These are phyloP conservation scores for Craterostigma plantagineum DNA, from an alignment of 257 asterid species.

Conservation along the genomic window DNA sequence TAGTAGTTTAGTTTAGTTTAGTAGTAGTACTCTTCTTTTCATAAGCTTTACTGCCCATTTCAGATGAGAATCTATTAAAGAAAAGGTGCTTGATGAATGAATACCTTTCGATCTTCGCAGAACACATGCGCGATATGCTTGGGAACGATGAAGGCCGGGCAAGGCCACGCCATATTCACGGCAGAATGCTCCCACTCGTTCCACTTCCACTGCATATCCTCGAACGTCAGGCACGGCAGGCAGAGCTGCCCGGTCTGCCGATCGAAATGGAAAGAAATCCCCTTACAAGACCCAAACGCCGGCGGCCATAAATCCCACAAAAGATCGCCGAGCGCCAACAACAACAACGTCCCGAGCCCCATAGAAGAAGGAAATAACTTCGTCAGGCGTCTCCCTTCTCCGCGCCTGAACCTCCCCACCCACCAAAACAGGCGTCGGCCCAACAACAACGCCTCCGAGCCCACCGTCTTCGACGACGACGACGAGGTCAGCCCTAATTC, in stretches of 20 bases:
- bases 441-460: constrained; percentile 36
- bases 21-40: no score
- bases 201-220: constrained; percentile 75
- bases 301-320: constrained; percentile 2
- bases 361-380: no score
- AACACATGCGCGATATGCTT: constrained; percentile 72
- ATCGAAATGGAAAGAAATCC: constrained; percentile 84
- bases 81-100: no score
- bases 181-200: constrained; percentile 93
- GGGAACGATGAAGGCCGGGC: constrained; percentile 48
- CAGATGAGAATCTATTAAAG: background rate
- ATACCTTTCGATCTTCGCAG: constrained; percentile 17
- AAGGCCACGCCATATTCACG: constrained; percentile 81
- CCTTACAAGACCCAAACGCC: constrained; percentile 31
- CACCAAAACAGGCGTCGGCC: constrained; percentile 13
- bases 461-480: constrained; percentile 48
- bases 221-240: constrained; percentile 74
- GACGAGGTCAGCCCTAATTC: constrained; percentile 28
- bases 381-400: constrained; percentile 30
- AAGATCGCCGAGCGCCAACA: no score
- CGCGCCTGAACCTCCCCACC: constrained; percentile 15
- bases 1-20: no score
- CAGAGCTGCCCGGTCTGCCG: constrained; percentile 77
- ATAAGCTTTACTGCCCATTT: constrained; percentile 20
- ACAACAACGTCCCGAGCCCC: no score